Base-by-base conservation (phyloP, 768 basidiomycete genomes). In the Leccinellum rugosiceps region DNA sequence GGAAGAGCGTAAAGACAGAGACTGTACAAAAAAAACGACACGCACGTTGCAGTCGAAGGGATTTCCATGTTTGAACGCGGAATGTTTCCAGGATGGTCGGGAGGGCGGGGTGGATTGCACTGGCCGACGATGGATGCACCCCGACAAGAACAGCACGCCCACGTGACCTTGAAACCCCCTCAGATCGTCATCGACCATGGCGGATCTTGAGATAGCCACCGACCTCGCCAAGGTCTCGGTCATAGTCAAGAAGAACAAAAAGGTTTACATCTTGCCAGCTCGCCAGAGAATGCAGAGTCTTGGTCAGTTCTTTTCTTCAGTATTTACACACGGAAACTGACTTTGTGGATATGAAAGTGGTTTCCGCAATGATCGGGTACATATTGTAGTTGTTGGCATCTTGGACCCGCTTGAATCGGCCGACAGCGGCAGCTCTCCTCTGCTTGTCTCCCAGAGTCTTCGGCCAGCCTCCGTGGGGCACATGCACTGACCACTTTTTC, bases 41-140 rank as follows among this genome's bases (percentile, higher is more conserved):
- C 74, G 52, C 55, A 74, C 75, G 62, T 73, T 67, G 61, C 55
- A 31, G 56, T 47, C 23, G 41, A 54, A 32, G 25, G 31, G 10
- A 21, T 30, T 34, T 58, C 26, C 65, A 67, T 68, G 23, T 54
- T n/a, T 35, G 28, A 10, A 17, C 2, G n/a, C 13, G 17, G 21
- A 32, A 45, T 55, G 46, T 51, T 35, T 50, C 4, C 28, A 4
- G 28, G 50, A 32, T 6, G 7, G 28, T 6, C 31, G n/a, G 23
- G 53, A 7, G 41, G 4, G 32, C 17, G 32, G 47, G 67, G 34
- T 52, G 60, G 57, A 69, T 60, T 49, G 41, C 15, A 9, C 14
- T 17, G 21, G 54, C 55, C 35, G 19, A 52, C 31, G 26, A 52
- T 54, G 64, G 65, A 65, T 65, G 64, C 32, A 57, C 43, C 43